These are phyloP conservation scores for Phytophthora hibernalis DNA, from an alignment of 352 stramenopile genomes.

Conservation along the genomic window DNA sequence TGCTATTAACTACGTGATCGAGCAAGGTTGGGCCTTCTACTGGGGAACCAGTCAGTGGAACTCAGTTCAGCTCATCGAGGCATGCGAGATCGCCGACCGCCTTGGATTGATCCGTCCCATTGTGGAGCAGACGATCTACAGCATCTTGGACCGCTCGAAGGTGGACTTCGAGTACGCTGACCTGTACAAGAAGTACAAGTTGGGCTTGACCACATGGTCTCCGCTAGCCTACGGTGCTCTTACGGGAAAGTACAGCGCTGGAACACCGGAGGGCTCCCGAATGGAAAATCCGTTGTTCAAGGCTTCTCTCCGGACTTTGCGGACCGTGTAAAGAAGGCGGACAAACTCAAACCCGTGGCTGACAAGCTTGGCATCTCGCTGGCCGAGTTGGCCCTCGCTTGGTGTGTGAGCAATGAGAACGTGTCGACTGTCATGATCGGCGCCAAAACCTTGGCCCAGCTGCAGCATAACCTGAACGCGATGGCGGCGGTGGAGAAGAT, in stretches of 20 bases:
- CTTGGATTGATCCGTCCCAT: slow-evolving; percentile 41
- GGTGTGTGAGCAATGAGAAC: slow-evolving; percentile 59
- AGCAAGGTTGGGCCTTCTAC: slow-evolving; percentile 47
- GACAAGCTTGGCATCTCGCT: slow-evolving; percentile 49
- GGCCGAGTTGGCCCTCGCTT: slow-evolving; percentile 61
- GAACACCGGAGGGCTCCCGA: slow-evolving; percentile 54
- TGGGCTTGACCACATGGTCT: slow-evolving; percentile 72
- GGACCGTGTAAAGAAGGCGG: slow-evolving; percentile 31
- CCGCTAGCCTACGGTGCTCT: slow-evolving; percentile 63
- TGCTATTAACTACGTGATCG: slow-evolving; percentile 36
- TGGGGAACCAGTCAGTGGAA: slow-evolving; percentile 64
- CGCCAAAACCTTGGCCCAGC: slow-evolving; percentile 51
- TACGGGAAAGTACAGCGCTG: slow-evolving; percentile 77
- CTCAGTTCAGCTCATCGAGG: slow-evolving; percentile 50
- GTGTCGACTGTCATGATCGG: slow-evolving; percentile 68
- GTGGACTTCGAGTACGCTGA: slow-evolving; percentile 26
- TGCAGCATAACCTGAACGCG: slow-evolving; percentile 70
- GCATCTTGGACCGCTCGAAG: slow-evolving; percentile 51
- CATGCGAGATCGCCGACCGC: slow-evolving; percentile 49
- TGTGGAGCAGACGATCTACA: slow-evolving; percentile 62
- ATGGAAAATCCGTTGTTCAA: slow-evolving; percentile 48
- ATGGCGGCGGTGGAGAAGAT: slow-evolving; percentile 51
- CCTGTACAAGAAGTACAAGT: slow-evolving; percentile 64
- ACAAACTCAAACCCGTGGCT: slow-evolving; percentile 48
- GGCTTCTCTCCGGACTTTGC: slow-evolving; percentile 30